Base-by-base conservation (phyloP, 345 rosid genomes). In the Aegle marmelos region DNA sequence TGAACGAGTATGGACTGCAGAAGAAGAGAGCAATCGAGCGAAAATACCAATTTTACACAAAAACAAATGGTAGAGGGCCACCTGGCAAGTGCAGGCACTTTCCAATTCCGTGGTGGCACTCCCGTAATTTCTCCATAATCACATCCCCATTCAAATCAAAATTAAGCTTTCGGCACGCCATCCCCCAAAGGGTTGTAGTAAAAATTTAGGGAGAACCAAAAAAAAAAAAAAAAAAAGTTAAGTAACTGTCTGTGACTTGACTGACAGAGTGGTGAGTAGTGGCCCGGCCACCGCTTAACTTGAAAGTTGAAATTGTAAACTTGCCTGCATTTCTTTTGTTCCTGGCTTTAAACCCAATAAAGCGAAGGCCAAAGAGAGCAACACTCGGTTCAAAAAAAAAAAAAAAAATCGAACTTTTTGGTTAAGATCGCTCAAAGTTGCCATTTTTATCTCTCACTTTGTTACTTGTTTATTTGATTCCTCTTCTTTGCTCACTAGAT, bases 271-370 rank as follows among this genome's bases (percentile, higher is more conserved):
- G 57, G 57, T 0, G 57, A 53, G 57, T 0, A 13, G 50, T 17
- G 57, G 7, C 57, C 17, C 22, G 21, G 57, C 41, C 53, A 64
- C 41, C 57, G 73, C 54, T 24, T 2, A 60, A 25, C 71, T 48
- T 68, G 70, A 58, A 73, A 54, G 59, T 63, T 79, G 66, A 63
- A 74, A 70, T 56, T 7, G 80, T 19, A 61, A 19, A 70, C n/a
- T 73, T 83, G 0, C 50, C 50, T 4, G 16, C 11, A 3, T 41
- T 41, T 69, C 48, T 48, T 48, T 83, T 80, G 64, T 73, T 25
- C 45, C 41, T 16, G 45, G 34, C 65, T 82, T 83, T 76, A 80
- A 75, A 84, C 79, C 86, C 82, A 78, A 79, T 83, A 83, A 88
- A 86, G 86, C 81, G 41, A 80, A 60, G 25, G 39, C 72, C 75